A percentile compares a stretch with the other conserved stretches of the same genome.
These are phyloP conservation scores for Nakataea oryzae DNA, from an alignment of 2,329 filamentous ascomycete species.

Conservation along the genomic window DNA sequence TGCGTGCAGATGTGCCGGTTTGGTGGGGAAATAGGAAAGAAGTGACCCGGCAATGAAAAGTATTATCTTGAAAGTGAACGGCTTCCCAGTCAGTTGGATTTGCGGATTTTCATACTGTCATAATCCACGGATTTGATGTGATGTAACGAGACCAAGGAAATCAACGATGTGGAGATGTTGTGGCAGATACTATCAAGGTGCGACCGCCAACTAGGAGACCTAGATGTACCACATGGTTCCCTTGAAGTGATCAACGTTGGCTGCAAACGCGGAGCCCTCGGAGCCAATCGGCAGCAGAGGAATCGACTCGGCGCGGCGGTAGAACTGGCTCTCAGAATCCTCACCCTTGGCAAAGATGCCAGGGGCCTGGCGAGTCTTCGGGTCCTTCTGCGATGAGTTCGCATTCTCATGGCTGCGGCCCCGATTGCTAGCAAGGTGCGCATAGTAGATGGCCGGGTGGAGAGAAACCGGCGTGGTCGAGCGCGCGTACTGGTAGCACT, in stretches of 20 bases:
- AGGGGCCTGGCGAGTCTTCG: constrained; percentile 26
- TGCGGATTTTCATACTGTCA: neutral
- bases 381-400: constrained; percentile 31
- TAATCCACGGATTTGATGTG: neutral
- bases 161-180: neutral
- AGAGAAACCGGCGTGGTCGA: constrained; percentile 88
- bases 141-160: neutral
- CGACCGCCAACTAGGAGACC: neutral
- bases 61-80: neutral
- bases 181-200: neutral
- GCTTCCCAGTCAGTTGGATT: neutral
- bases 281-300: constrained; percentile 19
- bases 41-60: neutral
- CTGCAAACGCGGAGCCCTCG: constrained; percentile 5
- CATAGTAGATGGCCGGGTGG: constrained; percentile 89
- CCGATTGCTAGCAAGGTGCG: constrained; percentile 77
- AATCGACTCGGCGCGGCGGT: constrained; percentile 8
- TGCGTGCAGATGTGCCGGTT: no score
- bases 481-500: constrained; percentile 86
- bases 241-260: constrained; percentile 18
- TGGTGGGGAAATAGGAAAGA: no score
- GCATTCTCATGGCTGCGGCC: constrained; percentile 62
- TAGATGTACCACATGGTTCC: constrained; percentile 34
- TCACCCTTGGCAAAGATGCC: constrained; percentile 25
- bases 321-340: constrained; percentile 14